A percentile compares a stretch with the other conserved stretches of the same genome.
phyloP scores from a whole-genome alignment of 495 filamentous ascomycete genomes.

The Hypomontagnella monticulosa region DNA sequence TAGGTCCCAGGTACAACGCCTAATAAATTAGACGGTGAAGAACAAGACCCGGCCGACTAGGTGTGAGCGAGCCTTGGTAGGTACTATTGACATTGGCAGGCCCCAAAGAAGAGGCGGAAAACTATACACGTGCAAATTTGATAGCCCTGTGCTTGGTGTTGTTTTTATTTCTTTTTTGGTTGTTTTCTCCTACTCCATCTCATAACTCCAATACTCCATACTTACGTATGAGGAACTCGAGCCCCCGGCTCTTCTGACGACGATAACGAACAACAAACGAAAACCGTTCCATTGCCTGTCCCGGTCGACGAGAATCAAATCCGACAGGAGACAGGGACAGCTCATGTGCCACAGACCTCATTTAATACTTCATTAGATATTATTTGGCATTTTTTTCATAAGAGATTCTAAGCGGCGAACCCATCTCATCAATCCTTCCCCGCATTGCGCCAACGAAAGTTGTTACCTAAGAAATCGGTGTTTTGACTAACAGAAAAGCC shows the following conservation, averaged over 20 bases:
- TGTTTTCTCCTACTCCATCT: too few species aligned
- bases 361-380: not conserved
- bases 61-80: constrained; percentile 10
- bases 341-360: constrained; percentile 8
- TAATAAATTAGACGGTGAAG: constrained; percentile 38
- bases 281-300: constrained; percentile 14
- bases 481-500: constrained; percentile 63
- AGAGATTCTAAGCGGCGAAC: constrained; percentile 21
- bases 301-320: constrained; percentile 25
- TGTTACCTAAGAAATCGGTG: constrained; percentile 58
- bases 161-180: too few species aligned
- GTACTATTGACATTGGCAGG: constrained; percentile 31
- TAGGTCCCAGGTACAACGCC: constrained; percentile 18
- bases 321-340: constrained; percentile 5
- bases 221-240: constrained; percentile 32
- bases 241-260: constrained; percentile 6
- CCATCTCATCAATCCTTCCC: constrained; percentile 51
- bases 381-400: constrained; percentile 12
- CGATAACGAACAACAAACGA: constrained; percentile 16
- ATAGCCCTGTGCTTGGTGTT: constrained; percentile 37
- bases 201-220: constrained; percentile 22
- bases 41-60: constrained; percentile 16
- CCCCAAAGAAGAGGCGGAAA: constrained; percentile 14
- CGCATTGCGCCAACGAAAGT: constrained; percentile 54
- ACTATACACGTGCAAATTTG: constrained; percentile 27